Conservation (phyloP, 495 filamentous ascomycete genomes). For the Penicillium crystallinum region DNA sequence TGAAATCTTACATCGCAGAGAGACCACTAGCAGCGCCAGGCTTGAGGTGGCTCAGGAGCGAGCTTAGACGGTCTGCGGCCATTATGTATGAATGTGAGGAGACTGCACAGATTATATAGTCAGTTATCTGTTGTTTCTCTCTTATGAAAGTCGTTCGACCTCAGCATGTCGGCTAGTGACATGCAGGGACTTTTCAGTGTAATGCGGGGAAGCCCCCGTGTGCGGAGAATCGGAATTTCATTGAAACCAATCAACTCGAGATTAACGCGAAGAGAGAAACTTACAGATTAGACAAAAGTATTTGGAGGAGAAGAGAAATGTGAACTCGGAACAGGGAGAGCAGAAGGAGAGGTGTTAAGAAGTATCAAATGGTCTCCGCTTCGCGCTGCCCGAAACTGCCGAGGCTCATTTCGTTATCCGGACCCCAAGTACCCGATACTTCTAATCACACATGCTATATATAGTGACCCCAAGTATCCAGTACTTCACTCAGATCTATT, state of each 20-base stretch:
- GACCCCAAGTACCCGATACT: conserved; percentile 13
- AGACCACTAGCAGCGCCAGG: conserved; percentile 53
- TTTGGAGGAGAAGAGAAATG: neutral
- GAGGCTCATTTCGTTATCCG: conserved; percentile 21
- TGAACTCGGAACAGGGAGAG: neutral
- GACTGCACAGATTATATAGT: neutral
- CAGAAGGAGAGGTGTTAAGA: neutral
- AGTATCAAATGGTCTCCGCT: conserved; percentile 16
- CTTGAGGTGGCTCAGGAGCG: conserved; percentile 81
- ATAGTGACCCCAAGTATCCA: neutral
- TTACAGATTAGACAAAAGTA: conserved; percentile 12
- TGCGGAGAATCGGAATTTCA: neutral
- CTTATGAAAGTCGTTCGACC: neutral
- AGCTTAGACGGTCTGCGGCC: conserved; percentile 80
- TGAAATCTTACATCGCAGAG: conserved; percentile 62
- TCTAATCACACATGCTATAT: neutral
- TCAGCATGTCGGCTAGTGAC: neutral
- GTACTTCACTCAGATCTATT: neutral
- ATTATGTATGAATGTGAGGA: conserved; percentile 44
- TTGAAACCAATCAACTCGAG: neutral
- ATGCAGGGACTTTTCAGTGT: conserved; percentile 5
- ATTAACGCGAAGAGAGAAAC: neutral
- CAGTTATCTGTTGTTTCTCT: neutral
- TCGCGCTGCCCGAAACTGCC: conserved; percentile 22
- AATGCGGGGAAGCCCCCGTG: conserved; percentile 23